Evolutionary conservation across 352 stramenopile genomes (phyloP).

Genomic region (Pythium vanterpoolii): DNA sequence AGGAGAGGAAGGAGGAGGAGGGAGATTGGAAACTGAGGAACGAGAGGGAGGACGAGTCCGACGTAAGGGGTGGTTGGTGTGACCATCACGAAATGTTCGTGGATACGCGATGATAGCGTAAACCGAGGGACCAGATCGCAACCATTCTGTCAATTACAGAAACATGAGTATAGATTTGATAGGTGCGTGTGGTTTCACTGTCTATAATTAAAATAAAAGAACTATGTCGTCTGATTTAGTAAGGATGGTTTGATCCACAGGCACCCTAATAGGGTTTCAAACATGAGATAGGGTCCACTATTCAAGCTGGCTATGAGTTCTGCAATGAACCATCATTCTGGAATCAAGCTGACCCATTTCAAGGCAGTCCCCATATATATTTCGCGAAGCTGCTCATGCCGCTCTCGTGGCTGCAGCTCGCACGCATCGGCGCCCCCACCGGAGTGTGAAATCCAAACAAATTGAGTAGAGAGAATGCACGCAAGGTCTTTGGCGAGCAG

Average conservation of each 20-base stretch:
- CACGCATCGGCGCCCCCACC: not conserved
- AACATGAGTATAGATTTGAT: not conserved
- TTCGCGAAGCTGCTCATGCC: constrained; percentile 1
- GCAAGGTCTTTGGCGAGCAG: constrained; percentile 1
- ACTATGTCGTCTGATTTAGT: not conserved
- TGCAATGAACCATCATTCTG: constrained; percentile 4
- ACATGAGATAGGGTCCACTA: not conserved
- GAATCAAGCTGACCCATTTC: not conserved
- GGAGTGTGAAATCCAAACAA: not conserved
- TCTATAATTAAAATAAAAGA: not conserved
- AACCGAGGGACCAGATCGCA: not conserved
- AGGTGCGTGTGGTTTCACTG: not conserved
- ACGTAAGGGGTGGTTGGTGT: not conserved
- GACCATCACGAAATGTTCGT: not conserved
- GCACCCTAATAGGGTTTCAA: not conserved
- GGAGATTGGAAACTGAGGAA: not conserved
- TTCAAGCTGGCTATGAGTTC: not conserved
- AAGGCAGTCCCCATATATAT: not conserved
- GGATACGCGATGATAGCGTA: not conserved
- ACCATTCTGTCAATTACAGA: not conserved
- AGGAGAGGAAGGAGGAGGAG: not conserved
- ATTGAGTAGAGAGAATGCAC: not conserved
- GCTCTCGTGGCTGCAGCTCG: constrained; percentile 11
- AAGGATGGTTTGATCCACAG: not conserved
- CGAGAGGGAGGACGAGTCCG: not conserved